Evolutionary conservation across 352 stramenopile species (phyloP).

Genomic region (Globisporangium mamillatum): DNA sequence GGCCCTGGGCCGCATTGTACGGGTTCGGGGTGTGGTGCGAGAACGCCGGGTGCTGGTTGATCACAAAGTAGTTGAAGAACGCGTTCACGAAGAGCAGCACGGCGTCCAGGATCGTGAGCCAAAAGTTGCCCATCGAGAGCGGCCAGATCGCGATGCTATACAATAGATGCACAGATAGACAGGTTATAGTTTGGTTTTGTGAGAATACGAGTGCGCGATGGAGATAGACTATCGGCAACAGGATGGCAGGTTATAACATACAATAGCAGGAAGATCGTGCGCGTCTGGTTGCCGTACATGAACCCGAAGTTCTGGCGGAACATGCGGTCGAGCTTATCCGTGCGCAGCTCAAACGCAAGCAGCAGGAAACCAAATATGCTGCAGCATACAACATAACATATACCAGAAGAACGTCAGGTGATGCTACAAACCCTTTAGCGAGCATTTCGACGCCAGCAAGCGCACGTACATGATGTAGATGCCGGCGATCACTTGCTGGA

Average conservation of each 20-base stretch:
- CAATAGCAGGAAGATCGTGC: conserved; percentile 87
- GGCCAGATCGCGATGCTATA: conserved; percentile 83
- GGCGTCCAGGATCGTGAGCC: conserved; percentile 87
- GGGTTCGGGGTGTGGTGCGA: conserved; percentile 30
- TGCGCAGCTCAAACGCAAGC: conserved; percentile 82
- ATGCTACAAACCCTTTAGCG: background rate
- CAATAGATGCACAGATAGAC: background rate
- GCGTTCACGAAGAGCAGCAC: conserved; percentile 85
- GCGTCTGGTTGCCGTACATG: conserved; percentile 89
- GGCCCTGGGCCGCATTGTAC: conserved; percentile 4
- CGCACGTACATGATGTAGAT: conserved; percentile 85
- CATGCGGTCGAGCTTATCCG: conserved; percentile 73
- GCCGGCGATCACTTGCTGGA: conserved; percentile 79
- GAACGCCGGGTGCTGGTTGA: conserved; percentile 74
- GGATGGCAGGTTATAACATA: conserved; percentile 31
- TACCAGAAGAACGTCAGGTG: background rate
- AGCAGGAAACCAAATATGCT: conserved; percentile 81
- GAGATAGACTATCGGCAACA: background rate
- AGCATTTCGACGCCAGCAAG: background rate
- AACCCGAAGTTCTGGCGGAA: conserved; percentile 87
- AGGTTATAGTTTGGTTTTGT: background rate
- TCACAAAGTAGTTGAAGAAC: conserved; percentile 91
- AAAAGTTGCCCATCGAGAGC: conserved; percentile 88
- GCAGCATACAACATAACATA: conserved; percentile 12
- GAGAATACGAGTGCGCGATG: background rate